These are phyloP conservation scores for Zygotorulaspora florentina DNA, from an alignment of 805 yeast genomes.

Conservation along the genomic window DNA sequence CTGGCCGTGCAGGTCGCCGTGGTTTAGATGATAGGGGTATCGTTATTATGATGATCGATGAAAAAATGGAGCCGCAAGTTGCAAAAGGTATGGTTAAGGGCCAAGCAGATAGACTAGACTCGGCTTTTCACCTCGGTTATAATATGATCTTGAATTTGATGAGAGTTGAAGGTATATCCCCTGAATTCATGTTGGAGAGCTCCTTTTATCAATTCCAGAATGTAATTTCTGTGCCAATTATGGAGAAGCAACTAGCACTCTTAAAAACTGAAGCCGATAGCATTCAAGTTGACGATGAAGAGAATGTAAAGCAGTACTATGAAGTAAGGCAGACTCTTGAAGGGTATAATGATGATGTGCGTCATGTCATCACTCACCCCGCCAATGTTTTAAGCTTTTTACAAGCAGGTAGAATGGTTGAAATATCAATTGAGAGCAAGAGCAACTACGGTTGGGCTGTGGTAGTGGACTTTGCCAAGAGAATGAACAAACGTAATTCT, in stretches of 20 bases:
- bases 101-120: constrained; percentile 94
- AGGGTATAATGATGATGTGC: constrained; percentile 67
- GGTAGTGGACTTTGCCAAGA: constrained; percentile 70
- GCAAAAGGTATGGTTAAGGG: constrained; percentile 99
- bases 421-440: constrained; percentile 50
- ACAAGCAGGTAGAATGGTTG: constrained; percentile 83
- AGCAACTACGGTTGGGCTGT: constrained; percentile 96
- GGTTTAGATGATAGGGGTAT: constrained; percentile 99
- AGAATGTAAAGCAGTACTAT: constrained; percentile 71
- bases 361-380: constrained; percentile 86
- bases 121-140: constrained; percentile 96
- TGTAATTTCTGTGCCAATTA: constrained; percentile 79
- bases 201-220: constrained; percentile 96
- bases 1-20: constrained; percentile 99
- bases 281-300: constrained; percentile 68
- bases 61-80: constrained; percentile 98
- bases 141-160: constrained; percentile 93
- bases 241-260: constrained; percentile 63
- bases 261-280: constrained; percentile 46
- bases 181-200: constrained; percentile 92
- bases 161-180: constrained; percentile 97
- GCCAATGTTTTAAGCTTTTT: constrained; percentile 76
- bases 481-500: constrained; percentile 59
- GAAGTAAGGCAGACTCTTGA: constrained; percentile 71
- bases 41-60: constrained; percentile 98